Evolutionary conservation across 1,139 yeast genomes (phyloP), one percentile per base, ranked within the genome.

Genomic region (Arxiozyma telluris): DNA sequence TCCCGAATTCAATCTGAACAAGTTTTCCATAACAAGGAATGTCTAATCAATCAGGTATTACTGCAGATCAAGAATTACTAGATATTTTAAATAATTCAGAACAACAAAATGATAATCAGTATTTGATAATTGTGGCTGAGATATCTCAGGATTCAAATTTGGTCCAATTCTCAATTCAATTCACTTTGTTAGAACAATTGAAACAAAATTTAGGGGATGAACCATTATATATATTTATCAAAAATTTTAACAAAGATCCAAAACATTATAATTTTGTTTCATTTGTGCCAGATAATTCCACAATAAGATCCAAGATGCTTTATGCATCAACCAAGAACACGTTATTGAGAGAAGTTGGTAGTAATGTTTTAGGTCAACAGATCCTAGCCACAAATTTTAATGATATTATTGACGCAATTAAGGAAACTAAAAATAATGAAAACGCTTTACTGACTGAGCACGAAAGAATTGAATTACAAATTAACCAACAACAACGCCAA

Each of bases 291-390:
- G 97, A 93, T 67, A 69, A 71, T 50, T 90, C 97, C 15, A 83
- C 84, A 8, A 91, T 93, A 41, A 79, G 91, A 56, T 79, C 81
- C 56, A 93, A 93, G 68, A 93, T 93, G 98, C 76, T 93, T 53
- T 94, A 91, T 69, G 98, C 98, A 3, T 86, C 96, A 2, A 84
- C 95, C 21, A 88, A 88, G 59, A 84, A 82, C 65, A 82, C 94
- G 0, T 71, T 93, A 50, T 71, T 87, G 52, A 80, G 86, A 58
- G 83, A 84, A 58, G 74, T 93, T 52, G 95, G 95, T 12, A 81
- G 85, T 6, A 82, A 80, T 59, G 73, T 76, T 53, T 82, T 90
- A 64, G 72, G 77, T 41, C 78, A 82, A 51, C 80, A 67, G 62
- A 71, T 66, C 61, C 83, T 72, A 74, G 81, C 71, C 78, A 87